Base-by-base conservation (phyloP, 2,329 filamentous ascomycete species). In the Xylaria multiplex region DNA sequence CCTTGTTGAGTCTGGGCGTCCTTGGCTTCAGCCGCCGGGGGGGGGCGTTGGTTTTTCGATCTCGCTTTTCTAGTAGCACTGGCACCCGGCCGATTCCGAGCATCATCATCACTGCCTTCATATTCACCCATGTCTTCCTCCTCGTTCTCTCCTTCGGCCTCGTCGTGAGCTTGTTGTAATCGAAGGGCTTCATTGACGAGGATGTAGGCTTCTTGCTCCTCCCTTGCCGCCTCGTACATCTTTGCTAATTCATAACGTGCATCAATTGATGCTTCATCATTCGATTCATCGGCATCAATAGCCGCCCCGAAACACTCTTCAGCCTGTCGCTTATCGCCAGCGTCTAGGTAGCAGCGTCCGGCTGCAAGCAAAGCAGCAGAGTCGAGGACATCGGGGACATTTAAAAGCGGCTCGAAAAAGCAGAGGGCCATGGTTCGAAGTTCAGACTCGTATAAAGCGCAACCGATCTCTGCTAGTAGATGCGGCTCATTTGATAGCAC, bases 231-330 rank as follows among this genome's bases (percentile, higher is more conserved):
- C 76, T 96, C 93, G 74, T 96, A 97, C 77, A 97, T 88, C 73
- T 91, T 93, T 13, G 93, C 93, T 9, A 97, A 83, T 72, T 93
- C 88, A 35, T 92, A 88, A 45, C 93, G 90, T 45, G 93, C 92
- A 68, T 93, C 90, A 54, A 95, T 88, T 64, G 73, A 74, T 27
- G 76, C 73, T 48, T 77, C 74, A n/a, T 73, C 71, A 19, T 91
- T 89, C 46, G 88, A 83, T 50, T 89, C 82, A 68, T 96, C 91
- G 65, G 88, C 85, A 58, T 93, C 88, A 43, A 93, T 88, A 11
- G 94, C 88, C 1, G 87, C 87, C 27, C 93, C 85, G 72, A 94
- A 96, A 74, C 88, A 91, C 69, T 91, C 88, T 73, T 95, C 90
- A 0, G 94, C 93, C 43, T 91, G 88, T 37, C 87, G 83, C 22